phyloP scores from a whole-genome alignment of 2,329 filamentous ascomycete species.

The Claviceps fusiformis region DNA sequence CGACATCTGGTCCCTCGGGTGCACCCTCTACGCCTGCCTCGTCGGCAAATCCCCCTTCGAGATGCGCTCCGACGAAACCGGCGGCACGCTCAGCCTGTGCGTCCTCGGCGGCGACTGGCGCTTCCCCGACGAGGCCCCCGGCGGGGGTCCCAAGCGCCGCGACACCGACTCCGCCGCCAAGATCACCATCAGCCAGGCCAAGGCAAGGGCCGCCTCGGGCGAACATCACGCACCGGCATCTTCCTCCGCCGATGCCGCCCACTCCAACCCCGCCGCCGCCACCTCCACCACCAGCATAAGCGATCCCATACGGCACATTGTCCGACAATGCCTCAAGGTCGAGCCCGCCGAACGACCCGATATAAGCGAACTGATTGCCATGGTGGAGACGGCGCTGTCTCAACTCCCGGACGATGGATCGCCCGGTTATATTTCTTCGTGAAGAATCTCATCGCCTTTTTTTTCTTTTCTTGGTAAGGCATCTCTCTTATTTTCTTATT shows the following conservation, averaged over 20 bases:
- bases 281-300: constrained; percentile 41
- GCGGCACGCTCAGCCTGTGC: constrained; percentile 83
- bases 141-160: constrained; percentile 33
- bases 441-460: not conserved
- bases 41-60: constrained; percentile 97
- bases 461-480: not conserved
- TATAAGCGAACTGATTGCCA: constrained; percentile 65
- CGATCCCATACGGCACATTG: constrained; percentile 73
- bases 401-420: constrained; percentile 2
- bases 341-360: constrained; percentile 82
- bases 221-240: constrained; percentile 10
- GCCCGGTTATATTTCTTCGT: not conserved
- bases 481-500: not conserved
- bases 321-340: constrained; percentile 71
- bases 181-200: constrained; percentile 25
- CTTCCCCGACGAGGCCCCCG: constrained; percentile 76
- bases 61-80: constrained; percentile 88
- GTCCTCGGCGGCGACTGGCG: constrained; percentile 90
- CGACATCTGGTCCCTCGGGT: constrained; percentile 94
- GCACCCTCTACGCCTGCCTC: constrained; percentile 93
- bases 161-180: not conserved
- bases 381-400: constrained; percentile 62
- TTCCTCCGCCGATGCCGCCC: constrained; percentile 4
- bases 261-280: constrained; percentile 10
- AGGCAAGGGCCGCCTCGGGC: constrained; percentile 13